Percentiles rank a stretch among this genome's conserved stretches.
Evolutionary conservation across 345 rosid species (phyloP).

Genomic region (Murraya paniculata): DNA sequence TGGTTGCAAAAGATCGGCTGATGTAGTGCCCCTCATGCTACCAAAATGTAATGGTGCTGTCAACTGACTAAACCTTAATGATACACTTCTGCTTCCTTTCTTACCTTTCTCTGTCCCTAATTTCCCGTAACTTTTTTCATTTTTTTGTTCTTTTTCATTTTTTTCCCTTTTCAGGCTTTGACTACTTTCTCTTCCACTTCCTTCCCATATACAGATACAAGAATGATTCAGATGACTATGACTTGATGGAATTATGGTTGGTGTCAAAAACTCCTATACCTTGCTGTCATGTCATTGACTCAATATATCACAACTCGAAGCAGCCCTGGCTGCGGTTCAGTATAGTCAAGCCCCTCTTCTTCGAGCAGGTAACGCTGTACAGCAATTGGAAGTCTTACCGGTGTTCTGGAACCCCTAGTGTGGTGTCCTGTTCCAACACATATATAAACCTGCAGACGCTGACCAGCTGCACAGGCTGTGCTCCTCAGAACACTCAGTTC

Average conservation of each 20-base stretch:
- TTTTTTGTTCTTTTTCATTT: not conserved
- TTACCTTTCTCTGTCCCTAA: constrained; percentile 18
- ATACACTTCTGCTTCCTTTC: constrained; percentile 34
- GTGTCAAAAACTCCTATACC: constrained; percentile 45
- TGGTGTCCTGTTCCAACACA: constrained; percentile 98
- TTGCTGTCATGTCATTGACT: constrained; percentile 27
- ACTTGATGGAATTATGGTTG: constrained; percentile 27
- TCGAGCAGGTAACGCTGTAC: constrained; percentile 87
- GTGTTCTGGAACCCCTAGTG: constrained; percentile 86
- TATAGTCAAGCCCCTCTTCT: constrained; percentile 83
- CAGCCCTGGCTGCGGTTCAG: constrained; percentile 94
- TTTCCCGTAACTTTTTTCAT: not conserved
- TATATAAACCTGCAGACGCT: constrained; percentile 83
- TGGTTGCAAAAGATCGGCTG: constrained; percentile 25
- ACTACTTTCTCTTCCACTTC: constrained; percentile 45
- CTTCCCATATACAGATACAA: constrained; percentile 60
- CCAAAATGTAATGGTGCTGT: constrained; percentile 40
- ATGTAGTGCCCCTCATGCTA: constrained; percentile 32
- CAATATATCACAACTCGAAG: constrained; percentile 83
- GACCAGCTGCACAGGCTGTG: constrained; percentile 68
- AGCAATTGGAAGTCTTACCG: constrained; percentile 88
- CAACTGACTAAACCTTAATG: constrained; percentile 36
- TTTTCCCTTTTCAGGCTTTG: constrained; percentile 22
- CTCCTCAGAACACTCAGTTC: constrained; percentile 71
- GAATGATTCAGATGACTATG: constrained; percentile 34